Evolutionary conservation across 306 rosid species (phyloP).

Genomic region (Ormosia semicastrata): DNA sequence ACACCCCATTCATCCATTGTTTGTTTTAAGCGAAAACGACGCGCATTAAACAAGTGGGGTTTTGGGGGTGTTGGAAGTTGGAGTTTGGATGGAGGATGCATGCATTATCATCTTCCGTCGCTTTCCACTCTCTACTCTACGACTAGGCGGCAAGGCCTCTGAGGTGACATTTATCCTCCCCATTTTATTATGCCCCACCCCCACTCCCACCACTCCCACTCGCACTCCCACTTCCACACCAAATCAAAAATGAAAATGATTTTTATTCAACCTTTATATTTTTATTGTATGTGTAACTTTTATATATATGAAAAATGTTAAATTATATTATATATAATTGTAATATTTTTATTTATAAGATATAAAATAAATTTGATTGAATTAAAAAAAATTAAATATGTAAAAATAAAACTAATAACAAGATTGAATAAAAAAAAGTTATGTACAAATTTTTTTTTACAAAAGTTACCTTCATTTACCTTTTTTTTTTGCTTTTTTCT

Average conservation of each 20-base stretch:
- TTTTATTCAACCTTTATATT: too few species aligned
- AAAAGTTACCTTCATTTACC: not conserved
- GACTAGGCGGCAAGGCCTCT: not conserved
- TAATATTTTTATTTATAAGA: too few species aligned
- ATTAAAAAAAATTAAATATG: too few species aligned
- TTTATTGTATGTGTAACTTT: too few species aligned
- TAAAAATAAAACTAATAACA: too few species aligned
- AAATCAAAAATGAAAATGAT: too few species aligned
- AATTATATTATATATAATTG: too few species aligned
- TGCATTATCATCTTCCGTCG: conserved; percentile 49
- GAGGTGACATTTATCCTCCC: conserved; percentile 52
- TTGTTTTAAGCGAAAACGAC: conserved; percentile 41
- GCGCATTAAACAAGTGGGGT: conserved; percentile 66
- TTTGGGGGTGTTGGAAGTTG: not conserved
- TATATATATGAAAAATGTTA: too few species aligned
- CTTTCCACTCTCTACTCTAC: conserved; percentile 39
- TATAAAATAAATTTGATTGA: too few species aligned
- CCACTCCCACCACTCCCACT: not conserved
- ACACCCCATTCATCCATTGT: conserved; percentile 1
- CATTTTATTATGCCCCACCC: not conserved
- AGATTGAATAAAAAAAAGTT: too few species aligned
- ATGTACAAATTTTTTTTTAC: too few species aligned
- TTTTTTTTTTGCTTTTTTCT: not conserved
- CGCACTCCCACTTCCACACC: not conserved
- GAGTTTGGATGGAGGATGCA: conserved; percentile 27